A percentile compares a stretch with the other conserved stretches of the same genome.
These are phyloP conservation scores for Emmonsia crescens DNA, from an alignment of 2,329 filamentous ascomycete genomes.

Conservation along the genomic window DNA sequence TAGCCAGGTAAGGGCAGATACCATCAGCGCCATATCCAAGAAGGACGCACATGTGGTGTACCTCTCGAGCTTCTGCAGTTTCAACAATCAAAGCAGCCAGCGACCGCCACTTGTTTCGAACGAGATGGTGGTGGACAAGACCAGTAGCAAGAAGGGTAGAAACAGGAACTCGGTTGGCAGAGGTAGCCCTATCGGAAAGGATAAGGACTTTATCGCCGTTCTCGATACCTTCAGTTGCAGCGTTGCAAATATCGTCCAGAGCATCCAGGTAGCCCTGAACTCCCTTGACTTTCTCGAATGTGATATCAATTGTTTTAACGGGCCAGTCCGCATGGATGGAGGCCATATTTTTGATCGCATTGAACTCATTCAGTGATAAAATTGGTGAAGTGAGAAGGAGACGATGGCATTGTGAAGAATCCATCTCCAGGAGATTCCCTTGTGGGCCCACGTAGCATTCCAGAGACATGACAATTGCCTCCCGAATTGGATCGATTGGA, in stretches of 20 bases:
- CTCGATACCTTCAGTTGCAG: constrained; percentile 72
- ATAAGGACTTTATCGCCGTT: constrained; percentile 76
- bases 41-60: constrained; percentile 98
- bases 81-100: constrained; percentile 79
- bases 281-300: constrained; percentile 78
- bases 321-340: constrained; percentile 68
- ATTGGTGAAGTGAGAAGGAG: constrained; percentile 81
- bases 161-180: constrained; percentile 68
- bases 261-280: constrained; percentile 75
- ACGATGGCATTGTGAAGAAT: constrained; percentile 74
- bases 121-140: constrained; percentile 90
- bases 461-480: constrained; percentile 96
- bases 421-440: constrained; percentile 90
- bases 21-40: constrained; percentile 91
- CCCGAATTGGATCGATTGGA: constrained; percentile 91
- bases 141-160: constrained; percentile 80
- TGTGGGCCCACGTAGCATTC: constrained; percentile 95
- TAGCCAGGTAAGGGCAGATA: constrained; percentile 86
- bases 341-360: constrained; percentile 68
- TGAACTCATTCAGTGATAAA: constrained; percentile 82
- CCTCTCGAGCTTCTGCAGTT: constrained; percentile 90
- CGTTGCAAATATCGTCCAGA: constrained; percentile 78
- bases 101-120: constrained; percentile 91
- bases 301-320: constrained; percentile 82
- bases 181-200: constrained; percentile 79